phyloP scores from a whole-genome alignment of 768 basidiomycete species.

The Pleurotus citrinopileatus region DNA sequence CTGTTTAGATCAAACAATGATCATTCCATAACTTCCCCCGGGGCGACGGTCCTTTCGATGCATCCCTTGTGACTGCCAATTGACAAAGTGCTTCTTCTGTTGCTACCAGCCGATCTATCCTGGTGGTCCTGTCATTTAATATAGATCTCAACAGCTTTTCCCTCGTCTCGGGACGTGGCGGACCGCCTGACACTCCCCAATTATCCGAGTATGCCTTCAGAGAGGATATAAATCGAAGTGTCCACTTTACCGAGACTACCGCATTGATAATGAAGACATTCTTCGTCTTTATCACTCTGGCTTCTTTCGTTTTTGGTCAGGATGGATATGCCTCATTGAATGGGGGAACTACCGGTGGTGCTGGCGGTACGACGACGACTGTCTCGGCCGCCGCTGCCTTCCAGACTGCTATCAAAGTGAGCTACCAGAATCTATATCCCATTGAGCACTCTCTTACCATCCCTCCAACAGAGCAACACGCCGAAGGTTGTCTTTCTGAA shows the following conservation, averaged over 20 bases:
- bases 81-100: too few species aligned
- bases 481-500: constrained; percentile 19
- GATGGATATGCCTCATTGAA: constrained; percentile 20
- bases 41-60: too few species aligned
- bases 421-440: background rate
- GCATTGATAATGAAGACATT: background rate
- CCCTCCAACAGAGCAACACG: constrained; percentile 13
- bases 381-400: constrained; percentile 21
- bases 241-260: background rate
- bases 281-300: background rate
- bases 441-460: background rate
- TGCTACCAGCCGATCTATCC: too few species aligned
- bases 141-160: background rate
- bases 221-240: background rate
- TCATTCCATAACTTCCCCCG: too few species aligned
- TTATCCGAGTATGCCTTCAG: constrained; percentile 6
- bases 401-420: constrained; percentile 20
- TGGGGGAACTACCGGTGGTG: constrained; percentile 20
- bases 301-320: constrained; percentile 11
- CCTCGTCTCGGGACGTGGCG: background rate
- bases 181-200: background rate
- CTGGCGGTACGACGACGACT: constrained; percentile 21
- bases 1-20: too few species aligned
- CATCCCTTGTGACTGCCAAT: too few species aligned
- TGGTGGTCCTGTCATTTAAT: too few species aligned